Evolutionary conservation across 2,329 filamentous ascomycete genomes (phyloP).

Genomic region (Paramyrothecium sp.): DNA sequence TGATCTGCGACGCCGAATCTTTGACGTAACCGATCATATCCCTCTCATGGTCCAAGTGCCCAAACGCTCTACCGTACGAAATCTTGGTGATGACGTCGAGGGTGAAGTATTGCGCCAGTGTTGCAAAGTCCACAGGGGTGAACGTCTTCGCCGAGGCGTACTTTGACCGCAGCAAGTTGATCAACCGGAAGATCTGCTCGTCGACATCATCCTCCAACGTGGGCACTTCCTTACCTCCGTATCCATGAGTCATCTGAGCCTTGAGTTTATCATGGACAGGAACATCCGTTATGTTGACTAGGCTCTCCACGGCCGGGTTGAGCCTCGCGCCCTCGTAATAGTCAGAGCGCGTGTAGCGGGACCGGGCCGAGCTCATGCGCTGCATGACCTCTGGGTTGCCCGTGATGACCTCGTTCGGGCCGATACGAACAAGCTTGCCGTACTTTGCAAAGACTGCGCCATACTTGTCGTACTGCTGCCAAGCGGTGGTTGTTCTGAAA

Average conservation of each 20-base stretch:
- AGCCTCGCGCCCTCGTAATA: not conserved
- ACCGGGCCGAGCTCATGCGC: not conserved
- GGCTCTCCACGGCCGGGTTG: not conserved
- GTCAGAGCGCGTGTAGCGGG: not conserved
- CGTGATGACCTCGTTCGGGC: not conserved
- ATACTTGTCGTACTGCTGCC: not conserved
- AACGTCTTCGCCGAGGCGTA: not conserved
- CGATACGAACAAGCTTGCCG: constrained; percentile 1
- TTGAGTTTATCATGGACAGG: not conserved
- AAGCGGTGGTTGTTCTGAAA: constrained; percentile 28
- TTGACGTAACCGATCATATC: not conserved
- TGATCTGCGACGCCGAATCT: not conserved
- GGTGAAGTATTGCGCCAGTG: constrained; percentile 40
- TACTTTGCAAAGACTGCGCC: not conserved
- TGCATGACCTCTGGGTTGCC: not conserved
- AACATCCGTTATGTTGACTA: not conserved
- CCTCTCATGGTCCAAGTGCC: constrained; percentile 29
- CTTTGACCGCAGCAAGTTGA: not conserved
- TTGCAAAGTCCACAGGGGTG: not conserved
- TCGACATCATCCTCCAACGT: not conserved
- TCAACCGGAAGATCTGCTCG: not conserved
- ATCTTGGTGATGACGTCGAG: constrained; percentile 48
- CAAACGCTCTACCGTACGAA: constrained; percentile 43
- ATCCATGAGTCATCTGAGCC: not conserved
- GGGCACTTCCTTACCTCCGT: not conserved